Base-by-base conservation (phyloP, 768 basidiomycete genomes). In the Clitopilus passeckerianus region DNA sequence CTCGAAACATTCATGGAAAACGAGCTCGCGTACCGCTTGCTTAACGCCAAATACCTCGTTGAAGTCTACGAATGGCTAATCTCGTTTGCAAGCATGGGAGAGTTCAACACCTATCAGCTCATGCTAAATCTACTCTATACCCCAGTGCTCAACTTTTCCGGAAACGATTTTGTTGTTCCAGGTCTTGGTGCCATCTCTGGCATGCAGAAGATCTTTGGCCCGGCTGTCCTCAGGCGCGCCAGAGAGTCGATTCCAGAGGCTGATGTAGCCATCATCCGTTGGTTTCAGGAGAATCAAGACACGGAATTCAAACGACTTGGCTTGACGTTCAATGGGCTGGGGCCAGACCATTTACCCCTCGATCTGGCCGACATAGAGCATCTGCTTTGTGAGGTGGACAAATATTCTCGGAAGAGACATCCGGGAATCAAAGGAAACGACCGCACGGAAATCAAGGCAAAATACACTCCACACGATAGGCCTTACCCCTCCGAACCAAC, bases 321-420 rank as follows among this genome's bases (percentile, higher is more conserved):
- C 3, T 66, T 87, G 43, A 58, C 72, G 0, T 84, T 86, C 62
- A 72, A 77, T 0, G 80, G 80, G 16, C 72, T 87, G 10, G 83
- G 86, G 16, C 76, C 79, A 0, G 60, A 77, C 2, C 64, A 67
- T 15, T 73, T 81, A 12, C 80, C 81, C 6, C 83, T 88, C 77
- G 77, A 80, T 63, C 72, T 90, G 54, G 82, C 85, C 35, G 91
- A 93, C 68, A 75, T 92, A 57, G 91, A 93, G 73, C 91, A 93
- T 68, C 77, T 85, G 0, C 72, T 92, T 15, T 93, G 91, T 72
- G 91, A 93, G 68, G 77, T 87, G 50, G 88, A 91, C 72, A 90
- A 91, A 67, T 92, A 91, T 66, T 76, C 84, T 43, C 86, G 90
- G 52, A 73, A 73, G n/a, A 74, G 71, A 18, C 80, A 84, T 67